Evolutionary conservation across 208 protist genomes (phyloP), one percentile per base, ranked within the genome.

Genomic region (Leishmania tarentolae): DNA sequence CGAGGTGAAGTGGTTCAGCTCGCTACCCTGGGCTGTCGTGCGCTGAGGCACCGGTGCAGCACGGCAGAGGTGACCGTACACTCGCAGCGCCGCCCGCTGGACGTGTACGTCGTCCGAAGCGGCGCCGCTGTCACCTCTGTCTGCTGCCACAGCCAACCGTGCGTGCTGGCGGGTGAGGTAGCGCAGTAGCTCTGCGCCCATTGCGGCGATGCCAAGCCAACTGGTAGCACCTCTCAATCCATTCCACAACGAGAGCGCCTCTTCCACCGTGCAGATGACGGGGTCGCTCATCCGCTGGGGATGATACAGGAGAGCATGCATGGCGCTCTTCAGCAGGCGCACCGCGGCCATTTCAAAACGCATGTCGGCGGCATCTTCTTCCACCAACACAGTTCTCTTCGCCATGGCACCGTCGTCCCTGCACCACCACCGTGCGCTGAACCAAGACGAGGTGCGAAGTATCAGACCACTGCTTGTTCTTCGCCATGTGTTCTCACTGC

Each of bases 301-400:
- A 44, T 79, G 69, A 37, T 87, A 70, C 52, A 94, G 72, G 21
- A 84, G 73, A 24, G 89, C 89, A 47, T 84, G 87, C 78, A 94
- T 91, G 46, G 81, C 84, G 63, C 86, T 87, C 72, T 86, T 92
- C 31, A 94, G 82, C n/a, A 94, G 84, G 8, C 89, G 85, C 74
- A 91, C 81, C 61, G 80, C 83, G 8, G 83, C 80, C 73, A 66
- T 72, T 76, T 94, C 88, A 78, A 92, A 91, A 59, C 56, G 75
- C 47, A 61, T 57, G 66, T 89, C 83, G 0, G 61, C 52, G 71
- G 56, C 80, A 42, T 72, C 73, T 8, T 57, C 76, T 19, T 28
- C 57, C 31, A 44, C 63, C 47, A 31, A 42, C 7, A n/a, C 63
- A 31, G 71, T 76, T 61, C 31, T 35, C 46, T 19, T 31, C n/a